Conservation (phyloP, 257 asterid genomes). For the Buddleja alternifolia region DNA sequence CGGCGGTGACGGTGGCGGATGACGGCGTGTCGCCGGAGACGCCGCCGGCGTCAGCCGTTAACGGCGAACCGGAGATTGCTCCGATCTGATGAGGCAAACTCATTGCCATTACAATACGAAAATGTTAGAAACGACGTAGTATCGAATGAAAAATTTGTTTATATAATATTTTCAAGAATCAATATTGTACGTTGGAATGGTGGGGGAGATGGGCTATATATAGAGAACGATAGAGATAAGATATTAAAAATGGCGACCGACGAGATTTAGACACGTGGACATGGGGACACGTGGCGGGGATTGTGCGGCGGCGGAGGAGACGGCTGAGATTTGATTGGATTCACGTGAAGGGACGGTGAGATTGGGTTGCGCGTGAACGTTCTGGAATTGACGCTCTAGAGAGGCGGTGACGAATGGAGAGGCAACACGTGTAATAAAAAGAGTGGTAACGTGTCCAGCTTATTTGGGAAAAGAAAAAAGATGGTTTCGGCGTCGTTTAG, state of each 20-base stretch:
- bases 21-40: constrained; percentile 46
- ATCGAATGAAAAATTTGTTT: background rate
- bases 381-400: constrained; percentile 16
- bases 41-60: constrained; percentile 46
- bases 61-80: constrained; percentile 62
- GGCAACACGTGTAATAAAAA: constrained; percentile 1
- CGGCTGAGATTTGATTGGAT: constrained; percentile 51
- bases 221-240: constrained; percentile 39
- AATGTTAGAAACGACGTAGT: background rate
- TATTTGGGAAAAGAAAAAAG: background rate
- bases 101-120: constrained; percentile 68
- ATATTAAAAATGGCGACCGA: constrained; percentile 31
- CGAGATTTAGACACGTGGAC: constrained; percentile 44
- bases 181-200: too few species aligned
- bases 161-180: too few species aligned
- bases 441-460: background rate
- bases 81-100: constrained; percentile 84
- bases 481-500: constrained; percentile 23
- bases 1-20: constrained; percentile 54
- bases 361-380: constrained; percentile 47
- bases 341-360: constrained; percentile 75
- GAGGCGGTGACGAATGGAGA: background rate
- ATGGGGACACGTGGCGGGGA: constrained; percentile 49
- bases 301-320: constrained; percentile 32
- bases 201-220: constrained; percentile 26